phyloP scores from a whole-genome alignment of 495 filamentous ascomycete species.

The Tuber aestivum region DNA sequence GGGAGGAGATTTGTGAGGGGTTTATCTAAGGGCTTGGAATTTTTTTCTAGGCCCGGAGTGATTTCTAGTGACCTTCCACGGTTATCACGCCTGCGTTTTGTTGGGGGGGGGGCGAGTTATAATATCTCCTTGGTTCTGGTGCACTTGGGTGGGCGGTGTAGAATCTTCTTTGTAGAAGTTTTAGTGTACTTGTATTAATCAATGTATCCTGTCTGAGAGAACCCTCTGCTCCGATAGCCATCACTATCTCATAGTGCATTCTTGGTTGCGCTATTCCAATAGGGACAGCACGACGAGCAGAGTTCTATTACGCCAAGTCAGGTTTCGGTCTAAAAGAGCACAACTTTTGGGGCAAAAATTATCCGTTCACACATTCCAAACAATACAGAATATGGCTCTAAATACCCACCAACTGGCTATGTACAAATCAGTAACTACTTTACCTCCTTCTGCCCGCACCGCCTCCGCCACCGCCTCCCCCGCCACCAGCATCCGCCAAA shows the following conservation, averaged over 20 bases:
- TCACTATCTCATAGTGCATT: background rate
- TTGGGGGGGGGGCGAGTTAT: too few species aligned
- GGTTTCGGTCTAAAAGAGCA: background rate
- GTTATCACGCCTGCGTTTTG: background rate
- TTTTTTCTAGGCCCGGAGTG: background rate
- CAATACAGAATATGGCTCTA: background rate
- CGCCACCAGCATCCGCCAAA: conserved; percentile 60
- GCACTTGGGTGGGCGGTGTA: background rate
- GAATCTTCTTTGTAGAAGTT: background rate
- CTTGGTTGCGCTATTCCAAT: rapidly evolving
- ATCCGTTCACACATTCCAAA: background rate
- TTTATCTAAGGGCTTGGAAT: conserved; percentile 4
- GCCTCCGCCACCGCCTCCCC: conserved; percentile 55
- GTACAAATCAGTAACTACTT: background rate
- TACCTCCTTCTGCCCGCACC: conserved; percentile 42
- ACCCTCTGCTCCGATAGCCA: background rate
- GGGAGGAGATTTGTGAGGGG: background rate
- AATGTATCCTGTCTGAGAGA: background rate
- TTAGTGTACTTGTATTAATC: background rate
- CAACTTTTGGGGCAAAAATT: background rate
- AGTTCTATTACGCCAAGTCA: background rate
- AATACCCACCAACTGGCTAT: background rate
- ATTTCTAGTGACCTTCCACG: background rate
- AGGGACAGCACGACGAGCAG: background rate
- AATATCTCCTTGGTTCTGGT: background rate